Evolutionary conservation across 1,284 basidiomycete species (phyloP), one percentile per base, ranked within the genome.

Genomic region (Wallemia hederae): DNA sequence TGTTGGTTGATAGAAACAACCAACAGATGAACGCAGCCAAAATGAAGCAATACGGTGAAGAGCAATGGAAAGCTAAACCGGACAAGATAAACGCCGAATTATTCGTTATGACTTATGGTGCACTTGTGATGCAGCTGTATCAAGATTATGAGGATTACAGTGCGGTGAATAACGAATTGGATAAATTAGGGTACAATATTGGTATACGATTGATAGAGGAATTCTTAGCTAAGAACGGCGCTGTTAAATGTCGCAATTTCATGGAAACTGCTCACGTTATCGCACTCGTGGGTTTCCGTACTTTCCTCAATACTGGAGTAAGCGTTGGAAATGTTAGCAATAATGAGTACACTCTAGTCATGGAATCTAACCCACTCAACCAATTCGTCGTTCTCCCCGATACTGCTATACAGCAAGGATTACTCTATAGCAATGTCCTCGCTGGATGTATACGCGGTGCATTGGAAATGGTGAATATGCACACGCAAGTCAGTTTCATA

Each of bases 91-190:
- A 94, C 70, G 87, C 89, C 66, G 94, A 99, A 72, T 78, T 98
- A 24, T 98, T 99, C 71, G 84, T 91, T 1, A 73, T 98, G 63
- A 98, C 92, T 25, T 99, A 99, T 67, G 94, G 94, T 60, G 89
- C 91, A 19, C 78, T 98, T 58, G 94, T 99, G 59, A 89, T 97
- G 33, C 94, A 99, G 74, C 79, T 99, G 63, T 89, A 98, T 66
- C 92, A 97, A 70, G 94, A 99, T 72, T 98, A 97, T 68, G 92
- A 99, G 69, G 91, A 98, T 74, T 98, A 96, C 67, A 76, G 76
- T 17, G 87, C 92, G 70, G 78, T 79, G 61, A 80, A 80, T 72
- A 75, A 74, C 65, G 78, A 79, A 66, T 71, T 80, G 15, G 78
- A 79, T 62, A 78, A 77, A 70, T 79, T 80, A 92, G 94, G 94